Percentiles rank a stretch among this genome's conserved stretches.
These are phyloP conservation scores for Boletellus deceptivus DNA, from an alignment of 1,284 basidiomycete species.

Conservation along the genomic window DNA sequence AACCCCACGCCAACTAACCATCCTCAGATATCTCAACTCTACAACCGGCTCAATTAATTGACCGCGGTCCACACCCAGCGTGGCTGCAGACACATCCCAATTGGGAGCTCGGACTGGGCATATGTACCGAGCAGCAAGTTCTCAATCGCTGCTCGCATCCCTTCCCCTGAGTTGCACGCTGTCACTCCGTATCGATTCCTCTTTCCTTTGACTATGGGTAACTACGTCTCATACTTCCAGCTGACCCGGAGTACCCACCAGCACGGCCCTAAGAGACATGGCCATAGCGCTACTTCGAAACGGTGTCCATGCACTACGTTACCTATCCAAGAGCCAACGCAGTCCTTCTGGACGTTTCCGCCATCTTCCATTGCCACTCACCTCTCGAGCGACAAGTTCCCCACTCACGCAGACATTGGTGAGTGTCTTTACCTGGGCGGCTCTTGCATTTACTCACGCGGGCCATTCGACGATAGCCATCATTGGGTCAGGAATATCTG, in stretches of 20 bases:
- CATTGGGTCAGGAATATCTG: constrained; percentile 52
- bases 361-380: constrained; percentile 36
- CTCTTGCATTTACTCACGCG: background rate
- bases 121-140: constrained; percentile 19
- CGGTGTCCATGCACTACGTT: constrained; percentile 29
- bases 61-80: background rate
- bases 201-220: constrained; percentile 24
- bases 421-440: constrained; percentile 2
- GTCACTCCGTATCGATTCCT: background rate
- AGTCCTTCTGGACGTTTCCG: constrained; percentile 47
- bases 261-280: constrained; percentile 2
- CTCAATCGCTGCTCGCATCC: background rate
- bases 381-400: constrained; percentile 27
- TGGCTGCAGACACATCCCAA: constrained; percentile 5
- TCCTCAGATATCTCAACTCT: background rate
- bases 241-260: background rate
- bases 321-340: constrained; percentile 41
- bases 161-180: constrained; percentile 1
- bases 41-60: background rate
- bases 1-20: background rate
- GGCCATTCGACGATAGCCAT: constrained; percentile 31
- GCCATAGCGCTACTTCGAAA: background rate
- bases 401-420: constrained; percentile 41
- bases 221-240: constrained; percentile 16
- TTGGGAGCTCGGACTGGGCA: constrained; percentile 8